A percentile compares a stretch with the other conserved stretches of the same genome.
Conservation (phyloP, 1,284 basidiomycete species). For the Cutaneotrichosporon sp. region DNA sequence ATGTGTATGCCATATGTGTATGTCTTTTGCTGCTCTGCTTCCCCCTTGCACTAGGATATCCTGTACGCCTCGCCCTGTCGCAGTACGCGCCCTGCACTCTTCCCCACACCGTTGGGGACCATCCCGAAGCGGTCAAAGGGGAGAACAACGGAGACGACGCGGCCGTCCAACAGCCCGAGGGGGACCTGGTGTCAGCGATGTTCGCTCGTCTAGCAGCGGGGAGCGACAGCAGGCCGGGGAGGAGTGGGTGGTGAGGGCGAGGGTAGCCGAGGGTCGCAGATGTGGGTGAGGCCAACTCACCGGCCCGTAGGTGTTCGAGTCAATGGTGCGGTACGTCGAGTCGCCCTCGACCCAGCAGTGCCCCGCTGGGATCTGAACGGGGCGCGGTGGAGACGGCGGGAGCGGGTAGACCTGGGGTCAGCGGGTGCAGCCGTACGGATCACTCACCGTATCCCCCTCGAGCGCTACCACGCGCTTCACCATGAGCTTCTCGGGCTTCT, state of each 20-base stretch:
- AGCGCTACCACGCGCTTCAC: slow-evolving; percentile 60
- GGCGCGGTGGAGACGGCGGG: slow-evolving; percentile 47
- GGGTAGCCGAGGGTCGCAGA: too few species aligned
- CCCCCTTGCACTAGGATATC: background rate
- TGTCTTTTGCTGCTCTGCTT: too few species aligned
- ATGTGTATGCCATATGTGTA: background rate
- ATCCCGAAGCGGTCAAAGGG: slow-evolving; percentile 44
- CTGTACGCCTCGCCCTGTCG: slow-evolving; percentile 19
- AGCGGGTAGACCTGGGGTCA: slow-evolving; percentile 46
- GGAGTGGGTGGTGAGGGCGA: too few species aligned
- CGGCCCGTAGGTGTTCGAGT: slow-evolving; percentile 58
- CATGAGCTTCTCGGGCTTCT: slow-evolving; percentile 55
- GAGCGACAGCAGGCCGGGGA: too few species aligned
- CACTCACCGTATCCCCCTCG: slow-evolving; percentile 57
- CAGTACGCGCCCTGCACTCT: slow-evolving; percentile 39
- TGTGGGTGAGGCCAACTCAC: too few species aligned
- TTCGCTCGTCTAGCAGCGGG: too few species aligned
- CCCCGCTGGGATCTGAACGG: slow-evolving; percentile 52
- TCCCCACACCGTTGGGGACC: slow-evolving; percentile 35
- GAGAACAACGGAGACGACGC: slow-evolving; percentile 55
- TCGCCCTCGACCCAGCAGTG: slow-evolving; percentile 61
- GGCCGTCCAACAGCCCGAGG: slow-evolving; percentile 53
- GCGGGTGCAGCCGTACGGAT: background rate
- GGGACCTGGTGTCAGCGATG: slow-evolving; percentile 45
- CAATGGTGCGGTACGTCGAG: slow-evolving; percentile 54